A percentile compares a stretch with the other conserved stretches of the same genome.
These are phyloP conservation scores for Scedosporium minutisporum DNA, from an alignment of 2,329 filamentous ascomycete species.

Conservation along the genomic window DNA sequence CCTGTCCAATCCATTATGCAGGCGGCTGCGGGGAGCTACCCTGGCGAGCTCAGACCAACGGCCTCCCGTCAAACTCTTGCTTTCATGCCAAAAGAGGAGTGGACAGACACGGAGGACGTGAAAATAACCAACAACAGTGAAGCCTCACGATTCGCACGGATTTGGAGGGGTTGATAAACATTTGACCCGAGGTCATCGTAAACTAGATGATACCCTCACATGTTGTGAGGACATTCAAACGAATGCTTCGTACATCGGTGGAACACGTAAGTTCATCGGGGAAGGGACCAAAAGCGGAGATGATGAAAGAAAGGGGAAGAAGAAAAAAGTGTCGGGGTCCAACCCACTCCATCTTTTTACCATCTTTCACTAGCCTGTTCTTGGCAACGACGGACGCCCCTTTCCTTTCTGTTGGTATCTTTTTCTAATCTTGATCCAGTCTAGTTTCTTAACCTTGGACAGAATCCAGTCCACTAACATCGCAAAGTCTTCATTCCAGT, in stretches of 20 bases:
- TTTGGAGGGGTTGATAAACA: no score
- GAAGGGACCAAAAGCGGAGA: not conserved
- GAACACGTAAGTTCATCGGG: no score
- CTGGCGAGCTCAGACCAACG: not conserved
- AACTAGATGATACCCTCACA: no score
- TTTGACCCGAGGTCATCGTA: no score
- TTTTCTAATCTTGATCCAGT: not conserved
- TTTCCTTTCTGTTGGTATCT: not conserved
- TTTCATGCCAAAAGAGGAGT: not conserved
- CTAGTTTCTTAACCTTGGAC: not conserved
- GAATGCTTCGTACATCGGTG: no score
- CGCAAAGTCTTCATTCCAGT: not conserved
- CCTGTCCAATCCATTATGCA: not conserved
- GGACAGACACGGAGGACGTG: no score
- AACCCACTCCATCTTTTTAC: not conserved
- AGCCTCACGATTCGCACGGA: no score
- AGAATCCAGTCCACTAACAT: not conserved
- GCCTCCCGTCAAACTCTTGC: constrained; percentile 1
- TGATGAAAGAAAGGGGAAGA: not conserved
- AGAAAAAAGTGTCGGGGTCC: not conserved
- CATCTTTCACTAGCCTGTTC: not conserved
- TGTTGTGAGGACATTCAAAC: no score
- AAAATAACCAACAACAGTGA: no score
- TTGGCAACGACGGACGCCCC: not conserved
- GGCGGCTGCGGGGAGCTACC: not conserved